Conservation (phyloP, 148 eudicot genomes). For the Cornus florida region DNA sequence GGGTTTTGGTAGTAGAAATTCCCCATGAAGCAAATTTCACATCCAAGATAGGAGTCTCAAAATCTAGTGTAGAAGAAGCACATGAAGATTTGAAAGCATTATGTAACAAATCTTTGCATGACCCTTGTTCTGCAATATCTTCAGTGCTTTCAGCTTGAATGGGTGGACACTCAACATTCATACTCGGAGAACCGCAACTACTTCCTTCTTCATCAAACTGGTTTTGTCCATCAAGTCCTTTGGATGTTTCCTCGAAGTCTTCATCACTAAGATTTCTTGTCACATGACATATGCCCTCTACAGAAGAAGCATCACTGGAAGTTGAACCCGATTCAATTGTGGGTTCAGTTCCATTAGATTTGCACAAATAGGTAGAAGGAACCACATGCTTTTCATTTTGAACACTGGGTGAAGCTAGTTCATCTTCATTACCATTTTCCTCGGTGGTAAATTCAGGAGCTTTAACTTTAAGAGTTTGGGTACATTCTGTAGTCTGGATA, state of each 20-base stretch:
- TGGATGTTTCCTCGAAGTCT: conserved; percentile 17
- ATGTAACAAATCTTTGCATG: conserved; percentile 20
- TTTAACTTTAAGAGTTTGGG: conserved; percentile 19
- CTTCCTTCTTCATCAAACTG: conserved; percentile 17
- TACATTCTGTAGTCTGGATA: conserved; percentile 22
- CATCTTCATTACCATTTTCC: conserved; percentile 14
- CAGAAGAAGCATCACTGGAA: conserved; percentile 13
- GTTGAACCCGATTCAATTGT: conserved; percentile 3
- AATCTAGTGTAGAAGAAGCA: conserved; percentile 47
- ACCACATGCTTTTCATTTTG: conserved; percentile 17
- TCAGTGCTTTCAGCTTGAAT: conserved; percentile 19
- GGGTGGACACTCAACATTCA: conserved; percentile 11
- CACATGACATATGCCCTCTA: conserved; percentile 10
- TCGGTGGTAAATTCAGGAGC: conserved; percentile 22
- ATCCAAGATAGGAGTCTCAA: conserved; percentile 70
- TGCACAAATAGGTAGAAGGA: conserved; percentile 19
- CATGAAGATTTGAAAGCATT: conserved; percentile 28
- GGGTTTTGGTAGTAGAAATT: conserved; percentile 19
- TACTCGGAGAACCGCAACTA: conserved; percentile 2
- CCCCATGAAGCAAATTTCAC: conserved; percentile 56
- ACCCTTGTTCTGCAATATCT: conserved; percentile 15
- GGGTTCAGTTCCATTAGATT: conserved; percentile 6
- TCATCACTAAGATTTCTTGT: conserved; percentile 1
- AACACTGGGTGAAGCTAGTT: conserved; percentile 12
- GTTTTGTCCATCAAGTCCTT: conserved; percentile 26